Evolutionary conservation across 176 grass and related monocot genomes (phyloP), one percentile per base, ranked within the genome.

Genomic region (Areca catechu): DNA sequence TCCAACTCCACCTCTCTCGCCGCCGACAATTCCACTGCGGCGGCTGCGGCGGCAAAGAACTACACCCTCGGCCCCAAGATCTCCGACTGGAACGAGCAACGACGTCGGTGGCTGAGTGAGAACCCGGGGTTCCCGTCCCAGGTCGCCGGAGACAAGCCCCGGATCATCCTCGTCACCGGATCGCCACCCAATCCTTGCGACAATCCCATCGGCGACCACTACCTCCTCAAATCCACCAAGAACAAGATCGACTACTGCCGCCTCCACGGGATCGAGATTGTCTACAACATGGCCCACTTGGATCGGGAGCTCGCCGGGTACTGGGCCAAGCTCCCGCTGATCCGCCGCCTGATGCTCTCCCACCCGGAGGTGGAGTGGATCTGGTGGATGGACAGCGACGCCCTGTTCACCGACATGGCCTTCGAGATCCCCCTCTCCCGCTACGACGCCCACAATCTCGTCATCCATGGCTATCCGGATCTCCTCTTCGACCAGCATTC

Each of bases 291-390:
- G 79, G 69, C 76, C 3, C 70, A 63, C 75, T 56, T 69, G 7
- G 88, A 75, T 57, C 24, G 49, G 19, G 79, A 81, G 52, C 68
- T 90, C 27, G 65, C 77, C 4, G 83, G 73, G 10, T 74, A 77
- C 74, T 87, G 89, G 89, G 66, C 70, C 22, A 93, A 93, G 73
- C 79, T 93, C 0, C 80, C 80, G 0, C 81, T 83, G 48, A 66
- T 93, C 5, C 80, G 89, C 3, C 79, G 73, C 7, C 89, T 87
- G 0, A 87, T 93, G 83, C 71, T 93, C 3, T 77, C 89, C 5
- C 89, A 93, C 57, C 83, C 89, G 66, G 89, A 93, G 84, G 65
- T 77, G 18, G 88, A 93, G 83, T 93, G 88, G 88, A 56, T 87
- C 49, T 87, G 88, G 88, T 93, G 88, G 88, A 64, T 87, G 80